These are phyloP conservation scores for Mrakia hoshinonis DNA, from an alignment of 768 basidiomycete genomes.

Conservation along the genomic window DNA sequence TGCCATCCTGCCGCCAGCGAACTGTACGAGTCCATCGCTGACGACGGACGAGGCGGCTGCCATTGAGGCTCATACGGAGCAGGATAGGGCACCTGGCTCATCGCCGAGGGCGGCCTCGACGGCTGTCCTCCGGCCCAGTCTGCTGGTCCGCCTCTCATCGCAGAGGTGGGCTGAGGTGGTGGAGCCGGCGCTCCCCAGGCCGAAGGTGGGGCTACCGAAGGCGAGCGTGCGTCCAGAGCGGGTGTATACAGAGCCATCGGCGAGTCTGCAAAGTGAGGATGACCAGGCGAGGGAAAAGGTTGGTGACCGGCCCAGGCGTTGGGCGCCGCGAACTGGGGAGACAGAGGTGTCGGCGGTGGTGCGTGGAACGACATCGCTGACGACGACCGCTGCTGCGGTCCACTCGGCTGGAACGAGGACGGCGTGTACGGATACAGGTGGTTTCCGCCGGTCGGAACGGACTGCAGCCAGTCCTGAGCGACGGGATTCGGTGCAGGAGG, in stretches of 20 bases:
- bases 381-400: neutral
- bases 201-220: neutral
- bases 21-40: neutral
- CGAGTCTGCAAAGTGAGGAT: neutral
- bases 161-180: no score
- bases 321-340: neutral
- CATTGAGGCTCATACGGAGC: neutral
- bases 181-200: neutral
- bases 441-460: neutral
- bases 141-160: no score
- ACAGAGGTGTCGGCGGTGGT: neutral
- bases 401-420: neutral
- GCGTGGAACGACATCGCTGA: conserved; percentile 8
- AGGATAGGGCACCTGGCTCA: neutral
- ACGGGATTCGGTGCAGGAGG: neutral
- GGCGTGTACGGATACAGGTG: neutral
- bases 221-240: neutral
- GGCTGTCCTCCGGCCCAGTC: neutral
- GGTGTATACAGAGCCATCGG: neutral
- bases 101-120: neutral
- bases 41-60: neutral
- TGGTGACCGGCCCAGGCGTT: neutral
- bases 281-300: neutral
- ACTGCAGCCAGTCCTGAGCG: neutral
- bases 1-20: neutral